A percentile compares a stretch with the other conserved stretches of the same genome.
phyloP scores from a whole-genome alignment of 169 alveolate genomes.

The Plasmodium yoelii region DNA sequence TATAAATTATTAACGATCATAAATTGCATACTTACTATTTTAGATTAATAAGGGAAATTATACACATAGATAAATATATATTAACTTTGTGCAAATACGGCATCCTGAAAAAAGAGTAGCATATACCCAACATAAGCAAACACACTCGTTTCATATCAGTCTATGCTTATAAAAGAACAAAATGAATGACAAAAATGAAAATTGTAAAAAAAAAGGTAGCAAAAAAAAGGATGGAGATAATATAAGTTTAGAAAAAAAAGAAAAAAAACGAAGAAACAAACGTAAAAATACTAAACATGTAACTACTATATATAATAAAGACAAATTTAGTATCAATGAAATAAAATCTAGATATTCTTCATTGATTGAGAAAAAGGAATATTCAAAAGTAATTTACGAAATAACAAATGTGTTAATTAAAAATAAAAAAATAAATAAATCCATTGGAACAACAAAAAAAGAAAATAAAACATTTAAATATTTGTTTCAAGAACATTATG shows the following conservation, averaged over 20 bases:
- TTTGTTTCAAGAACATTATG: constrained; percentile 49
- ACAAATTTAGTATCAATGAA: constrained; percentile 1
- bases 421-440: background rate
- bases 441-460: background rate
- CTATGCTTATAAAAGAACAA: too few relatives aligned
- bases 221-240: constrained; percentile 7
- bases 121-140: too few relatives aligned
- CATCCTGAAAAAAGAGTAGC: too few relatives aligned
- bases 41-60: too few relatives aligned
- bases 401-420: constrained; percentile 14
- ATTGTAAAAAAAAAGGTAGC: too few relatives aligned
- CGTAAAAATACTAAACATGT: too few relatives aligned
- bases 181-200: too few relatives aligned
- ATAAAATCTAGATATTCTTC: constrained; percentile 43
- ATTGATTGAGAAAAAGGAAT: constrained; percentile 18
- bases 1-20: too few relatives aligned
- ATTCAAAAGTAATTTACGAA: constrained; percentile 17
- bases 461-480: constrained; percentile 16
- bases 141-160: too few relatives aligned
- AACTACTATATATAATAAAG: constrained; percentile 3
- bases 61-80: too few relatives aligned
- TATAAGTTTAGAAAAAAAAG: constrained; percentile 26
- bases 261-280: constrained; percentile 18
- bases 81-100: too few relatives aligned
- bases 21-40: too few relatives aligned